Evolutionary conservation across 2,329 filamentous ascomycete genomes (phyloP).

Genomic region (Pseudogymnoascus destructans): DNA sequence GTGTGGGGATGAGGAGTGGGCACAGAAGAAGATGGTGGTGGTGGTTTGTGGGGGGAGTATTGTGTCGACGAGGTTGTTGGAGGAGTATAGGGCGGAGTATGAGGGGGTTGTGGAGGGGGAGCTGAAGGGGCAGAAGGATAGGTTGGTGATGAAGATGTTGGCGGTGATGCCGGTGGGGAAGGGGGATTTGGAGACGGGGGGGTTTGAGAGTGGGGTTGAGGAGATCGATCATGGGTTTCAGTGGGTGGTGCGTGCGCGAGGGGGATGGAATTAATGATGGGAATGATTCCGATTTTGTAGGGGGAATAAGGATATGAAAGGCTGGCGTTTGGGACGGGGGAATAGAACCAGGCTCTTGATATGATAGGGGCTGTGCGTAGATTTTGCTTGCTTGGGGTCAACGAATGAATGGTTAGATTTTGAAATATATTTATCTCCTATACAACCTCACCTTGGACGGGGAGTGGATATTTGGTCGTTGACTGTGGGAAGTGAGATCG

Average conservation of each 20-base stretch:
- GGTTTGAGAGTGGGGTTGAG: neutral
- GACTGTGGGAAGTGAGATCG: too few relatives aligned
- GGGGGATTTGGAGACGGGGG: neutral
- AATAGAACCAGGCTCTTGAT: neutral
- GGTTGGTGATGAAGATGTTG: neutral
- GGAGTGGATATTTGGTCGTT: too few relatives aligned
- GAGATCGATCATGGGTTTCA: too few relatives aligned
- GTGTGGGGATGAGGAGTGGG: slow-evolving; percentile 42
- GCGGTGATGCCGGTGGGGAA: neutral
- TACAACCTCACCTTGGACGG: too few relatives aligned
- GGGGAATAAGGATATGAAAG: too few relatives aligned
- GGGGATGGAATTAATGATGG: neutral
- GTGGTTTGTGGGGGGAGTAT: slow-evolving; percentile 72
- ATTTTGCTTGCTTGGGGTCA: neutral
- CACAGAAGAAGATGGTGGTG: slow-evolving; percentile 61
- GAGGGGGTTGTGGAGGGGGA: slow-evolving; percentile 20
- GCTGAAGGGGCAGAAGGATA: neutral
- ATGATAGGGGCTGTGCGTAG: neutral
- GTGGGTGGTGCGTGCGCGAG: neutral
- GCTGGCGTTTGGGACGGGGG: neutral
- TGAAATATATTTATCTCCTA: neutral
- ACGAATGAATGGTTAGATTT: neutral
- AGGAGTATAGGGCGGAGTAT: slow-evolving; percentile 39
- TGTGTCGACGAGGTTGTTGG: slow-evolving; percentile 48
- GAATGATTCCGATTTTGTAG: too few relatives aligned